phyloP scores from a whole-genome alignment of 805 yeast genomes.

The Pichia deserticola region DNA sequence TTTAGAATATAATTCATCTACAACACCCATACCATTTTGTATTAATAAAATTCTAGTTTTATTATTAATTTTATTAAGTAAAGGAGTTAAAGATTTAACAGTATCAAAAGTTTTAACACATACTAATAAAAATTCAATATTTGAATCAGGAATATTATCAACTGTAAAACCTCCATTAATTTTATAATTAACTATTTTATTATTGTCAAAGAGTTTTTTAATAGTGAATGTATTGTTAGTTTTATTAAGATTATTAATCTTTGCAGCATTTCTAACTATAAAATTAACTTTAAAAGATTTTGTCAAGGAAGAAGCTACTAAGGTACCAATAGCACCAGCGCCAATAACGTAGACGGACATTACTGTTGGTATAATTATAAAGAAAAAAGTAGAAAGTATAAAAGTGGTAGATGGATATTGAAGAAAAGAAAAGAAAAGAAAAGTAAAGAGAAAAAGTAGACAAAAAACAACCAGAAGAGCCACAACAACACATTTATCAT shows the following conservation, averaged over 20 bases:
- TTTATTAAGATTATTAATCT: constrained; percentile 15
- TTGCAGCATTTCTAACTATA: constrained; percentile 21
- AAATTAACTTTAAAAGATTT: constrained; percentile 18
- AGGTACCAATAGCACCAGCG: constrained; percentile 31
- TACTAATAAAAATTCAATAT: constrained; percentile 41
- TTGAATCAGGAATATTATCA: constrained; percentile 15
- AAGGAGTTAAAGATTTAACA: constrained; percentile 49
- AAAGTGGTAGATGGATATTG: background rate
- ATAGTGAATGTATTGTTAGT: constrained; percentile 17
- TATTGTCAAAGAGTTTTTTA: constrained; percentile 20
- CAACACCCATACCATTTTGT: constrained; percentile 84
- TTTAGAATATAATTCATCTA: constrained; percentile 40
- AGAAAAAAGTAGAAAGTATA: background rate
- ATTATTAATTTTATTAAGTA: constrained; percentile 39
- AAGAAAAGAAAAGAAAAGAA: background rate
- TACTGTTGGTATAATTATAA: background rate
- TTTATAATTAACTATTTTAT: constrained; percentile 7
- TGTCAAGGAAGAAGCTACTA: constrained; percentile 22
- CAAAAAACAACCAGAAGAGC: too few species aligned
- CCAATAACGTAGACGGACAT: constrained; percentile 25
- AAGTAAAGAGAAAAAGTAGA: background rate
- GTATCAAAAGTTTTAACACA: constrained; percentile 81
- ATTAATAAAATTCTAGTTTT: constrained; percentile 54
- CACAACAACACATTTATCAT: too few species aligned
- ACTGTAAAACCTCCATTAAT: constrained; percentile 14